Evolutionary conservation across 768 basidiomycete genomes (phyloP).

Genomic region (Boletellus ananiceps): DNA sequence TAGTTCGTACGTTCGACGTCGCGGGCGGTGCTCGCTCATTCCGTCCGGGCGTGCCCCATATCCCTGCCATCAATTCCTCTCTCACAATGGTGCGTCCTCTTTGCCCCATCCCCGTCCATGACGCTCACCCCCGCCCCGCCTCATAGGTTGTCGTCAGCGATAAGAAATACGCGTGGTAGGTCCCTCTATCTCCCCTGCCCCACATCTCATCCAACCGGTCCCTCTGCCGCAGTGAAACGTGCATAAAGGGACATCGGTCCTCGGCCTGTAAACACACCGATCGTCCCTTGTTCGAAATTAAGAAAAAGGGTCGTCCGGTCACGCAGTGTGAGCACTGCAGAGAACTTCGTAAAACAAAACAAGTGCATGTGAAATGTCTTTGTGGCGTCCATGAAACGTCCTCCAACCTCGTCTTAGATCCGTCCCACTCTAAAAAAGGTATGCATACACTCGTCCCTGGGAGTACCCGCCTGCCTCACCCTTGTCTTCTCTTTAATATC

Average conservation of each 20-base stretch:
- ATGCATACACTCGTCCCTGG: conserved; percentile 25
- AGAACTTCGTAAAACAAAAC: conserved; percentile 42
- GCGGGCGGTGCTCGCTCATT: conserved; percentile 49
- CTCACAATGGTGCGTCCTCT: conserved; percentile 41
- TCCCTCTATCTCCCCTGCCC: conserved; percentile 1
- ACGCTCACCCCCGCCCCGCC: not conserved
- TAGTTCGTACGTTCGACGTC: conserved; percentile 54
- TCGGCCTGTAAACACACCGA: conserved; percentile 86
- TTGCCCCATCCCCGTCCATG: not conserved
- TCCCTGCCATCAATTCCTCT: not conserved
- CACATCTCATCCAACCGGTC: conserved; percentile 5
- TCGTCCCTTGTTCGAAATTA: conserved; percentile 79
- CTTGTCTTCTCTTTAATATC: conserved; percentile 36
- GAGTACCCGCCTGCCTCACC: not conserved
- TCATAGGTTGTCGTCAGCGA: conserved; percentile 64
- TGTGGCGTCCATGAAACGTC: conserved; percentile 36
- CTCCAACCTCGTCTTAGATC: conserved; percentile 19
- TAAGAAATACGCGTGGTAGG: conserved; percentile 83
- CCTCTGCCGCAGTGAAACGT: conserved; percentile 63
- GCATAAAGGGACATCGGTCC: conserved; percentile 92
- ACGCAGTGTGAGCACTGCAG: conserved; percentile 53
- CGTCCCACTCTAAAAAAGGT: conserved; percentile 59
- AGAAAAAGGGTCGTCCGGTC: conserved; percentile 57
- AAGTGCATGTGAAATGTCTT: conserved; percentile 43
- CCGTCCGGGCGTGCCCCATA: conserved; percentile 31